Evolutionary conservation across 441 rosid species (phyloP).

Genomic region (Corymbia calophylla): DNA sequence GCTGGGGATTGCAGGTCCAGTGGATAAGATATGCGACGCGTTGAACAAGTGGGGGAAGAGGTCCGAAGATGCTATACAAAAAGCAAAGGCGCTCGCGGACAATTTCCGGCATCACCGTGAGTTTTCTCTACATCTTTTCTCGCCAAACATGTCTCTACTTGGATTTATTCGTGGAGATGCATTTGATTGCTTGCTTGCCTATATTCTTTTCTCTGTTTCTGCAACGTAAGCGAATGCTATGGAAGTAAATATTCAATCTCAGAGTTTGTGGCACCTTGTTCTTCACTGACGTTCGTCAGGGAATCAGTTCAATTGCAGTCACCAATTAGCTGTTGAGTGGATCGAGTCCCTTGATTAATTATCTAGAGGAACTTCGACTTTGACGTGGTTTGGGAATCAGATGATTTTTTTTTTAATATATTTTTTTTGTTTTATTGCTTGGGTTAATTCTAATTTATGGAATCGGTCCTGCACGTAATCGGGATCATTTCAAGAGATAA

Average conservation of each 20-base stretch:
- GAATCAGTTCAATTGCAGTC: neutral
- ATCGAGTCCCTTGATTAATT: neutral
- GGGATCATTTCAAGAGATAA: too few relatives aligned
- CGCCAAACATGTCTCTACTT: neutral
- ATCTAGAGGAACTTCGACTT: neutral
- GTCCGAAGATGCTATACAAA: neutral
- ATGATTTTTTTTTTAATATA: too few relatives aligned
- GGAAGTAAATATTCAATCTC: neutral
- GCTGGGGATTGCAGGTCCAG: neutral
- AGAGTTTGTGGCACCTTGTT: neutral
- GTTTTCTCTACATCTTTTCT: neutral
- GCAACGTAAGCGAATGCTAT: neutral
- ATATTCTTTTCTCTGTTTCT: neutral
- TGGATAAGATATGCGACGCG: neutral
- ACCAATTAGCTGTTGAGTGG: too few relatives aligned
- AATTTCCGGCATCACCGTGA: neutral
- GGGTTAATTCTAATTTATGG: accelerated
- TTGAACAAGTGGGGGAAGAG: neutral
- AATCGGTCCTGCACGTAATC: too few relatives aligned
- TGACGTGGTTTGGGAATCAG: too few relatives aligned
- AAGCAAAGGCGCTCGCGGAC: neutral
- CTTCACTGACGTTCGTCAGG: neutral
- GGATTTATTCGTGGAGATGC: neutral
- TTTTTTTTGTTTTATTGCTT: too few relatives aligned
- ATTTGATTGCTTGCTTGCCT: neutral